Evolutionary conservation across 1,139 yeast species (phyloP).

Genomic region (Meyerozyma athensensis): DNA sequence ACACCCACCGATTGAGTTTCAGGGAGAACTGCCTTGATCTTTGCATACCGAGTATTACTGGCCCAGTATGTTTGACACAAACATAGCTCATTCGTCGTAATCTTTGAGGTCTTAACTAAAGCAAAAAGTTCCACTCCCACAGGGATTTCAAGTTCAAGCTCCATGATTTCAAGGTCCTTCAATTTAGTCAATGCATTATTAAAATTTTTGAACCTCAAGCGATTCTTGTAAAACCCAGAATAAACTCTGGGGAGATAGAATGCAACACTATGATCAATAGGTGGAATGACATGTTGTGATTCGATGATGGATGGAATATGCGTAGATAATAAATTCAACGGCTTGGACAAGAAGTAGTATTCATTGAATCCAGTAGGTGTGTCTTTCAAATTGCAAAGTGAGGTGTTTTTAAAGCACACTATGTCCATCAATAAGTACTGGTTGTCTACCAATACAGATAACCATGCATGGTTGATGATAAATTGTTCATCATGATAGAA

Average conservation of each 20-base stretch:
- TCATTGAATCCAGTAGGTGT: slow-evolving; percentile 30
- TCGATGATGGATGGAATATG: slow-evolving; percentile 78
- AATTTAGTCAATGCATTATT: slow-evolving; percentile 74
- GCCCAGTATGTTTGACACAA: slow-evolving; percentile 76
- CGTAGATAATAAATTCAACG: slow-evolving; percentile 70
- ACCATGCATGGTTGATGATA: slow-evolving; percentile 83
- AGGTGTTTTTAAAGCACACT: slow-evolving; percentile 31
- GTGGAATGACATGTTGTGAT: slow-evolving; percentile 83
- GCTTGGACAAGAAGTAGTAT: slow-evolving; percentile 75
- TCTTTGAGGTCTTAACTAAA: slow-evolving; percentile 48
- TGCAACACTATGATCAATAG: slow-evolving; percentile 73
- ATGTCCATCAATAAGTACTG: slow-evolving; percentile 77
- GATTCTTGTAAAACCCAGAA: slow-evolving; percentile 67
- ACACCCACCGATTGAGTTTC: slow-evolving; percentile 64
- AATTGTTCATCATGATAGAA: slow-evolving; percentile 48
- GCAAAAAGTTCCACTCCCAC: slow-evolving; percentile 60
- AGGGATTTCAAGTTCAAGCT: slow-evolving; percentile 71
- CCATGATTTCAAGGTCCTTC: slow-evolving; percentile 72
- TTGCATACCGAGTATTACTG: slow-evolving; percentile 59
- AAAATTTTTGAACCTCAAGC: slow-evolving; percentile 57
- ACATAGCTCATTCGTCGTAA: slow-evolving; percentile 50
- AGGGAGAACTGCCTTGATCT: slow-evolving; percentile 79
- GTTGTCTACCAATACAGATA: slow-evolving; percentile 67
- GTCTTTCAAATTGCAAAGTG: slow-evolving; percentile 32
- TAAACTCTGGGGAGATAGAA: slow-evolving; percentile 79